Percentiles rank a stretch among this genome's conserved stretches.
Evolutionary conservation across 495 filamentous ascomycete genomes (phyloP).

Genomic region (Lasiosphaeria miniovina): DNA sequence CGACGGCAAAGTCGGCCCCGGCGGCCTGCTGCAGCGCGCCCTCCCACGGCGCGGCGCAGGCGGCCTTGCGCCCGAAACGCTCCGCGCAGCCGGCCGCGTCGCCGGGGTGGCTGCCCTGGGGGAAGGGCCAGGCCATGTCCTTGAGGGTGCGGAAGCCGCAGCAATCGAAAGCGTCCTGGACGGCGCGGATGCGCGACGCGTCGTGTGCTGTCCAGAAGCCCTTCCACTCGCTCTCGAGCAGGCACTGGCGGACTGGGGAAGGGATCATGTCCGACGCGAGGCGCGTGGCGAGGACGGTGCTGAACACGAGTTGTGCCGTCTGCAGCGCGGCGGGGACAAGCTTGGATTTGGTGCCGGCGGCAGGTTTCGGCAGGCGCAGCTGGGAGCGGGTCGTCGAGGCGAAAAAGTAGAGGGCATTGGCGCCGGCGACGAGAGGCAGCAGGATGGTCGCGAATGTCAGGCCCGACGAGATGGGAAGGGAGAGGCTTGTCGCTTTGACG

Average conservation of each 20-base stretch:
- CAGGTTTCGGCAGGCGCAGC: constrained; percentile 13
- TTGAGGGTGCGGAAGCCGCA: constrained; percentile 57
- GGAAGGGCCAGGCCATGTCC: constrained; percentile 61
- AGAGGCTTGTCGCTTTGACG: constrained; percentile 43
- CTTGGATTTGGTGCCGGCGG: background rate
- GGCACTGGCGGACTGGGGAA: constrained; percentile 5
- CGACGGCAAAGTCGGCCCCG: constrained; percentile 15
- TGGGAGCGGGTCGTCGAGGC: constrained; percentile 13
- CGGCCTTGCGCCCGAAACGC: constrained; percentile 10
- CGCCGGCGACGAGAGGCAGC: constrained; percentile 49
- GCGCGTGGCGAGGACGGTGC: constrained; percentile 54
- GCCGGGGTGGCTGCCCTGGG: background rate
- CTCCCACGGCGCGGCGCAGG: constrained; percentile 16
- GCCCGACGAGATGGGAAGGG: constrained; percentile 48
- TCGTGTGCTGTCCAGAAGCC: constrained; percentile 48
- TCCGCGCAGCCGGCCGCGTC: constrained; percentile 1
- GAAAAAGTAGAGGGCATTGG: constrained; percentile 29
- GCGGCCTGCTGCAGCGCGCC: constrained; percentile 6
- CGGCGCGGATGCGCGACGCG: constrained; percentile 48
- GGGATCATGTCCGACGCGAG: constrained; percentile 44
- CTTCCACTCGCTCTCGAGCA: constrained; percentile 54
- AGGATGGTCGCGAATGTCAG: constrained; percentile 49
- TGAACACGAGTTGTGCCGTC: constrained; percentile 46
- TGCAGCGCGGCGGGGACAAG: constrained; percentile 36
- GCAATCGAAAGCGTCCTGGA: constrained; percentile 64